These are phyloP conservation scores for Lactarius indigo DNA, from an alignment of 768 basidiomycete species.

Conservation along the genomic window DNA sequence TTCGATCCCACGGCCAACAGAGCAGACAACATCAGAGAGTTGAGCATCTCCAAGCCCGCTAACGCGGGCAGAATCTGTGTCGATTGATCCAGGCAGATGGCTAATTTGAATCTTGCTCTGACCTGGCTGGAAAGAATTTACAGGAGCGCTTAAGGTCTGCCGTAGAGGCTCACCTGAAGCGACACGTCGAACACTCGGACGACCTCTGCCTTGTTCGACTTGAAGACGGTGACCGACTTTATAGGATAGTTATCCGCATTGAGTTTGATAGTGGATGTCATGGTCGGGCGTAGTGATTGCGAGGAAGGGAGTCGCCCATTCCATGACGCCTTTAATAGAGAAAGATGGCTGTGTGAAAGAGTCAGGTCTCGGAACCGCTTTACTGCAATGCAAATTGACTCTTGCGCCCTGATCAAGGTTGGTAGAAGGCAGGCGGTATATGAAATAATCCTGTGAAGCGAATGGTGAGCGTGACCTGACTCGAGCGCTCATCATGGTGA, in stretches of 20 bases:
- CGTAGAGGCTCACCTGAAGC: constrained; percentile 42
- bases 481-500: constrained; percentile 8
- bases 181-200: constrained; percentile 47
- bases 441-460: neutral
- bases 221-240: constrained; percentile 55
- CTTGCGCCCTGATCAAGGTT: neutral
- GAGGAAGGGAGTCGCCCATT: neutral
- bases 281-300: neutral
- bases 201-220: constrained; percentile 53
- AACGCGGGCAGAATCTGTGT: constrained; percentile 51
- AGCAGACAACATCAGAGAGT: constrained; percentile 56
- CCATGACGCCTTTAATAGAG: neutral
- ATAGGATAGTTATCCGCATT: constrained; percentile 40
- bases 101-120: constrained; percentile 49
- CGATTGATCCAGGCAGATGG: constrained; percentile 48
- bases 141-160: neutral
- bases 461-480: neutral
- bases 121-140: constrained; percentile 40
- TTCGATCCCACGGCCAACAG: constrained; percentile 29
- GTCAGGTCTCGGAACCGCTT: neutral
- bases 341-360: neutral
- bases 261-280: constrained; percentile 15
- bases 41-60: constrained; percentile 47
- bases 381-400: neutral
- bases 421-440: neutral